Conservation (phyloP, 108 stramenopile species). For the Skeletonema marinoi region DNA sequence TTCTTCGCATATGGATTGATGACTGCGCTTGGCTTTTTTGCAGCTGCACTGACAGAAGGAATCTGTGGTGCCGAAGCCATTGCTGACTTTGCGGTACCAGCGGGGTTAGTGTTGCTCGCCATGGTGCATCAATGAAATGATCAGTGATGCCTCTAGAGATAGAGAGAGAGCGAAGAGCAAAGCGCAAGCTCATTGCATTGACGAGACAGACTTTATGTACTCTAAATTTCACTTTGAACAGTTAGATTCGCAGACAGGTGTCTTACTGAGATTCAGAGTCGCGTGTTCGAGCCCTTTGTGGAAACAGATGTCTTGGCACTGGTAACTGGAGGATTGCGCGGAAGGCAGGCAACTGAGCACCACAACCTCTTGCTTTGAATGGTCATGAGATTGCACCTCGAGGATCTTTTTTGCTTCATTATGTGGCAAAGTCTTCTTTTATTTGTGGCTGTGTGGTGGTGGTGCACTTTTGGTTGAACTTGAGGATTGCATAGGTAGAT, state of each 20-base stretch:
- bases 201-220: background rate
- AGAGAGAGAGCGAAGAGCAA: too few species aligned
- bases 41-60: background rate
- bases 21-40: background rate
- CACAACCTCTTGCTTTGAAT: background rate
- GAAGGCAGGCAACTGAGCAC: slow-evolving; percentile 3
- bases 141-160: too few species aligned
- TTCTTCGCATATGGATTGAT: slow-evolving; percentile 44
- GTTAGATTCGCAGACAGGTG: background rate
- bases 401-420: background rate
- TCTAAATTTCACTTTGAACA: background rate
- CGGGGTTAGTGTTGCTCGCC: background rate
- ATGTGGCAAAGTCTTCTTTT: background rate
- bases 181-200: too few species aligned
- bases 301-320: background rate
- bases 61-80: background rate
- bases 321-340: background rate
- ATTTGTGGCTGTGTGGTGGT: background rate
- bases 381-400: background rate
- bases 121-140: background rate
- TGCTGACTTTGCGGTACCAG: background rate
- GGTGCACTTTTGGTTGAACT: too few species aligned
- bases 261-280: background rate
- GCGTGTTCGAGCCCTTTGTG: background rate
- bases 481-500: too few species aligned